These are phyloP conservation scores for Corymbia maculata DNA, from an alignment of 345 rosid species.

Conservation along the genomic window DNA sequence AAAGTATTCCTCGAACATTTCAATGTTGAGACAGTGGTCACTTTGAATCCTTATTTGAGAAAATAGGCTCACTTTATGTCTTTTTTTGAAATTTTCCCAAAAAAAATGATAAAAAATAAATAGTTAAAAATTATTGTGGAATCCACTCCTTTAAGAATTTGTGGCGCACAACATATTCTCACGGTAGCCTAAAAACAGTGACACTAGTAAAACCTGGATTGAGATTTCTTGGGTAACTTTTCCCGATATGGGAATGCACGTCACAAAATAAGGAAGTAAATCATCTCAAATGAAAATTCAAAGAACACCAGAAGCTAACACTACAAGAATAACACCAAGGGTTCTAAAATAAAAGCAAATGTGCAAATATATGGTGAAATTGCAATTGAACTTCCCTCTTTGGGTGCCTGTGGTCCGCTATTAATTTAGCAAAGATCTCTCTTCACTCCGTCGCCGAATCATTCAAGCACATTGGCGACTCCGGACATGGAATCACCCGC, in stretches of 20 bases:
- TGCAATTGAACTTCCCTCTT: background rate
- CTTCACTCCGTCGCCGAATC: background rate
- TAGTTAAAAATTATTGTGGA: too few relatives aligned
- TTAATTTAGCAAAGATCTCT: background rate
- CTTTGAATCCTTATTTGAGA: too few relatives aligned
- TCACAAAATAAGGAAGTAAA: background rate
- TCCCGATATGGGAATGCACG: background rate
- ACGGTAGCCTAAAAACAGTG: too few relatives aligned
- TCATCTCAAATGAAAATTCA: background rate
- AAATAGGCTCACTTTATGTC: too few relatives aligned
- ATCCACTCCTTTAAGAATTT: too few relatives aligned
- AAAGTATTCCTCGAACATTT: too few relatives aligned
- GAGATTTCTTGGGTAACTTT: background rate
- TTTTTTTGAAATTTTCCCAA: too few relatives aligned
- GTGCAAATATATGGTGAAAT: background rate
- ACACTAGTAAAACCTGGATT: accelerated
- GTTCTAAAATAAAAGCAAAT: too few relatives aligned
- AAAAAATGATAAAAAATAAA: too few relatives aligned
- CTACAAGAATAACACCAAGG: too few relatives aligned
- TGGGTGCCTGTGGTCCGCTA: background rate
- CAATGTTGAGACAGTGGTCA: too few relatives aligned
- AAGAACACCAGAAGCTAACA: background rate
- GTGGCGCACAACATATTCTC: too few relatives aligned
- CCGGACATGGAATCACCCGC: background rate
- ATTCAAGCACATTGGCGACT: background rate